Conservation (phyloP, 2,329 filamentous ascomycete genomes). For the Acephala macrosclerotiorum region DNA sequence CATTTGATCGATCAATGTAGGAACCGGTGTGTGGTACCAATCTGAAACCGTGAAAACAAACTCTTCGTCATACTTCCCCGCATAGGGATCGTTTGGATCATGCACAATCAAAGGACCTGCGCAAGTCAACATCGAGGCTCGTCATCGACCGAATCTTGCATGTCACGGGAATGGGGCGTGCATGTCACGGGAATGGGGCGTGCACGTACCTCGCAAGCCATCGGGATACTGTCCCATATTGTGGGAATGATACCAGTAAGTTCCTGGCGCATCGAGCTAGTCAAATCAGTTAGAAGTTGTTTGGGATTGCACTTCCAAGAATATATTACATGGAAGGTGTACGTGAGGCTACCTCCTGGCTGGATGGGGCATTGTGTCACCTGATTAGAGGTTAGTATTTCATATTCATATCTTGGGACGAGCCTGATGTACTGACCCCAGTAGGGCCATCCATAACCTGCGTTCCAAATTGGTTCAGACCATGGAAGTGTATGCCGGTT, state of each 20-base stretch:
- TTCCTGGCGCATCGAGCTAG: constrained; percentile 41
- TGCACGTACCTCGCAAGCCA: constrained; percentile 23
- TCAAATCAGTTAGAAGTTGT: constrained; percentile 35
- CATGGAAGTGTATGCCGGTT: constrained; percentile 64
- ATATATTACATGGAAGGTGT: constrained; percentile 46
- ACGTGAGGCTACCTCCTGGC: constrained; percentile 41
- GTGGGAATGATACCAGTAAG: constrained; percentile 70
- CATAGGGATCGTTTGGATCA: constrained; percentile 62
- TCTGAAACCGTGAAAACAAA: constrained; percentile 62
- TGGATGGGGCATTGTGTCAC: constrained; percentile 45
- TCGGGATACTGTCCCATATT: constrained; percentile 44
- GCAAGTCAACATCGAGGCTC: constrained; percentile 6
- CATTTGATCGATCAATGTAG: constrained; percentile 28
- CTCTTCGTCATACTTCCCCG: constrained; percentile 61
- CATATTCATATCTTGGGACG: too few relatives aligned
- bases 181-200: neutral
- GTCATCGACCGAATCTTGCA: neutral
- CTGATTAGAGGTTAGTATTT: too few relatives aligned
- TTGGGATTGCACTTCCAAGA: neutral
- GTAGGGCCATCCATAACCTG: constrained; percentile 65
- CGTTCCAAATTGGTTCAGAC: constrained; percentile 61
- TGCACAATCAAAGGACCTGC: constrained; percentile 65
- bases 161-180: neutral
- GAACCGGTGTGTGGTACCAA: constrained; percentile 57
- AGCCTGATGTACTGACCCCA: constrained; percentile 43